phyloP scores from a whole-genome alignment of 208 protist species.

The Trypanosoma platydactyli region DNA sequence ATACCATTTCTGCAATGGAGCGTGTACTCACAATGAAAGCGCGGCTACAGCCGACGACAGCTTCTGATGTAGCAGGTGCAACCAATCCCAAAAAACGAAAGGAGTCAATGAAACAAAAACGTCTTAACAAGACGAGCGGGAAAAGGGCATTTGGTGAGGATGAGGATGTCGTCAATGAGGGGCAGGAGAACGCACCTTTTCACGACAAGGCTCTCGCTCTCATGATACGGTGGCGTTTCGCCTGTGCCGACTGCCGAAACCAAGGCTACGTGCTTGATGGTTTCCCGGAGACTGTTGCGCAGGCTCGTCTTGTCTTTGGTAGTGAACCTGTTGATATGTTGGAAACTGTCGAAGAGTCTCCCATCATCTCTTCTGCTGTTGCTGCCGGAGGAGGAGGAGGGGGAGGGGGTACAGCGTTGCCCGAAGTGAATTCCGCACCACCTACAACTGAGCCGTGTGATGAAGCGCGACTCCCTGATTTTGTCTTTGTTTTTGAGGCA shows the following conservation, averaged over 20 bases:
- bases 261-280: constrained; percentile 94
- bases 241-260: constrained; percentile 79
- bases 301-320: constrained; percentile 85
- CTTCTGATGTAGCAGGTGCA: constrained; percentile 27
- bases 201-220: constrained; percentile 78
- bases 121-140: background rate
- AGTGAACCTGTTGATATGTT: constrained; percentile 46
- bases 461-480: constrained; percentile 67
- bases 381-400: background rate
- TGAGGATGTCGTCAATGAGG: constrained; percentile 43
- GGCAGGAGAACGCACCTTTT: constrained; percentile 71
- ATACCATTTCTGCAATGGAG: constrained; percentile 74
- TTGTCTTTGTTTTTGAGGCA: constrained; percentile 77
- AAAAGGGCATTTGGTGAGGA: constrained; percentile 59
- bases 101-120: constrained; percentile 37
- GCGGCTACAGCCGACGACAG: constrained; percentile 15
- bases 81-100: constrained; percentile 62
- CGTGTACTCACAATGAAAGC: constrained; percentile 69
- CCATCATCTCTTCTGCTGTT: constrained; percentile 16
- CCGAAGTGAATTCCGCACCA: constrained; percentile 16
- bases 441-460: constrained; percentile 43
- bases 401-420: constrained; percentile 22
- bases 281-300: constrained; percentile 81
- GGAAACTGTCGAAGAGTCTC: constrained; percentile 79
- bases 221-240: constrained; percentile 89